Evolutionary conservation across 208 protist species (phyloP), one percentile per base, ranked within the genome.

Genomic region (Trypanosoma cruzi): DNA sequence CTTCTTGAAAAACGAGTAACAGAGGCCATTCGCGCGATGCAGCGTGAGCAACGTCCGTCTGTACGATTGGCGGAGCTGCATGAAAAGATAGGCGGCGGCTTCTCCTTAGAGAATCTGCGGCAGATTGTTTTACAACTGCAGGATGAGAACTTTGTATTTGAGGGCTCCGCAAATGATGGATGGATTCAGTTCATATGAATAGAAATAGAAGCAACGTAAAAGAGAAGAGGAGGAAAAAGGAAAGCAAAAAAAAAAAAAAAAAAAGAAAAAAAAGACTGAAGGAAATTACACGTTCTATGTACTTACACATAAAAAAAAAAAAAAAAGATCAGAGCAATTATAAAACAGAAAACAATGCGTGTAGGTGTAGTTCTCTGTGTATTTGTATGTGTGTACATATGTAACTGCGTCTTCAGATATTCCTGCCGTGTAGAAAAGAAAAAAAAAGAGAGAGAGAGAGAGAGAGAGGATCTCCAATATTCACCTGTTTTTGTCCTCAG

Each of bases 101-200:
- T 50, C 26, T 69, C 83, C 1, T 64, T 81, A 26, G 73, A 65
- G n/a, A 62, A 75, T 22, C 65, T 94, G 37, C 71, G 79, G 53
- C 75, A 56, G 20, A 73, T 76, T 4, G 73, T 94, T 28, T 68
- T 76, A 42, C 72, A 82, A 68, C 52, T 94, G 42, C 82, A 90
- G 56, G 82, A 78, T 0, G 89, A 94, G 42, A 79, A 66, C n/a
- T 92, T 94, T 70, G 75, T 92, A 40, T 94, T 80, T 57, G 89
- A 94, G 57, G 75, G 71, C 13, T 70, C 70, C 54, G 73, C 29
- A 14, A 80, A 70, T 24, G 80, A 92, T 58, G 77, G 89, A 53
- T 77, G 79, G 13, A 81, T 94, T 63, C 82, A 92, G 64, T 94
- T 94, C 56, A 80, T 94, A 32, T 94, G 77, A 68, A 26, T 14